Conservation (phyloP, 2,329 filamentous ascomycete genomes). For the Neofusicoccum sp. region DNA sequence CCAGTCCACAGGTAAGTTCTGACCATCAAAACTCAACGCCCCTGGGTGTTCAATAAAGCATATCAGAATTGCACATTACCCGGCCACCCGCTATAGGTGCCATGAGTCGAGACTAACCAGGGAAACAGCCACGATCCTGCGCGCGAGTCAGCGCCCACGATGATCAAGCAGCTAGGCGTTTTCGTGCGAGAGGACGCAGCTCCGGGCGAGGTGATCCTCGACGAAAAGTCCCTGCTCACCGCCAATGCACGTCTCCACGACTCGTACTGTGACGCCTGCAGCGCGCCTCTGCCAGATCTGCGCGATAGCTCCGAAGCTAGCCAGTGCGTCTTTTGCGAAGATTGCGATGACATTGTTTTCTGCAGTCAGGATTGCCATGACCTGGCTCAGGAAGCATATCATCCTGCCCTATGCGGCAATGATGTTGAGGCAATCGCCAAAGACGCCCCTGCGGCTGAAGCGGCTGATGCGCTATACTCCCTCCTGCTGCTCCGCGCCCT, state of each 20-base stretch:
- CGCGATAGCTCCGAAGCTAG: constrained; percentile 16
- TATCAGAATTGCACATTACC: not conserved
- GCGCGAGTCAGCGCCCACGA: constrained; percentile 52
- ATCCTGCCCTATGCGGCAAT: constrained; percentile 57
- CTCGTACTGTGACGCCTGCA: constrained; percentile 85
- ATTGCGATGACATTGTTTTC: constrained; percentile 60
- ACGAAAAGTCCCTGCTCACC: constrained; percentile 82
- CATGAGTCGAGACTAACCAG: not conserved
- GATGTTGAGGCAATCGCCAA: constrained; percentile 58
- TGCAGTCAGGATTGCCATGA: constrained; percentile 58
- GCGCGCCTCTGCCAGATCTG: constrained; percentile 61
- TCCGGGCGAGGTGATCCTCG: constrained; percentile 72
- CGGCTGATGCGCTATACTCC: constrained; percentile 60
- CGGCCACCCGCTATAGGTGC: not conserved
- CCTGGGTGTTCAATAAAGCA: constrained; percentile 6
- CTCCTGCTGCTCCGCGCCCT: constrained; percentile 58
- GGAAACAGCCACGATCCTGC: constrained; percentile 29
- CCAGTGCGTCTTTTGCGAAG: constrained; percentile 48
- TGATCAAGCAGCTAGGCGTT: constrained; percentile 77
- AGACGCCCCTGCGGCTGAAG: constrained; percentile 56
- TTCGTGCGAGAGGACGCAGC: constrained; percentile 81
- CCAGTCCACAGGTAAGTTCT: not conserved
- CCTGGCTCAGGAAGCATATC: constrained; percentile 56
- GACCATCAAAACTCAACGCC: constrained; percentile 20
- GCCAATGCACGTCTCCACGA: constrained; percentile 87